Base-by-base conservation (phyloP, 2,329 filamentous ascomycete species). In the Lecanicillium sp. region DNA sequence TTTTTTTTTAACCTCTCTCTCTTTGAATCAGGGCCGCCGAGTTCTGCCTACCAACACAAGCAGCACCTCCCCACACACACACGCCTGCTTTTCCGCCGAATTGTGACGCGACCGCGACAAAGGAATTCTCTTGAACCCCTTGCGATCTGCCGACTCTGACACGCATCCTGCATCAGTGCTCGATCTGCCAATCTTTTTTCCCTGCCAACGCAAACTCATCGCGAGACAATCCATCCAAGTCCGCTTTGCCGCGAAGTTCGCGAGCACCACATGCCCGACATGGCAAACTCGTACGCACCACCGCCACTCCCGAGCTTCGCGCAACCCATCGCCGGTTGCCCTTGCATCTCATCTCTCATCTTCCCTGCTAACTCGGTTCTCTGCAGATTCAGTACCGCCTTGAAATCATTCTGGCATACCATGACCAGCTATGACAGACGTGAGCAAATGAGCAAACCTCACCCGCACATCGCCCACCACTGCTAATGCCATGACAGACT, bases 401-500 rank as follows among this genome's bases (percentile, higher is more conserved):
- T 93, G 69, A 86, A 86, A 69, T 87, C 86, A 53, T 91, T 98
- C 72, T 98, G 93, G 93, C 93, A 97, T 76, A 82, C 86, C 58
- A 93, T 84, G 79, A 84, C 81, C 68, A 84, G 80, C 58, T 74
- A 84, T 71, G 81, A 84, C 65, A 71, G 81, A 69, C 81, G 81
- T 84, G 70, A 63, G 80, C 71, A 19, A 12, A 11, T 11, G 10
- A 1, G 4, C 3, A 23, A n/a, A 14, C 27, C 15, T 15, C 12
- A 10, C 19, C 20, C 35, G 14, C 41, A 33, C 4, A 24, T 42
- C 21, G 4, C 21, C 15, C 10, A 26, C 39, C 15, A 36, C 33
- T 19, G 23, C 61, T 54, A 55, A 56, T 44, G 47, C 29, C 40
- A 21, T 60, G 46, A 55, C 49, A 95, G 93, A 98, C 73, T 95